Conservation (phyloP, 2,329 filamentous ascomycete species). For the Aphanocladium album region DNA sequence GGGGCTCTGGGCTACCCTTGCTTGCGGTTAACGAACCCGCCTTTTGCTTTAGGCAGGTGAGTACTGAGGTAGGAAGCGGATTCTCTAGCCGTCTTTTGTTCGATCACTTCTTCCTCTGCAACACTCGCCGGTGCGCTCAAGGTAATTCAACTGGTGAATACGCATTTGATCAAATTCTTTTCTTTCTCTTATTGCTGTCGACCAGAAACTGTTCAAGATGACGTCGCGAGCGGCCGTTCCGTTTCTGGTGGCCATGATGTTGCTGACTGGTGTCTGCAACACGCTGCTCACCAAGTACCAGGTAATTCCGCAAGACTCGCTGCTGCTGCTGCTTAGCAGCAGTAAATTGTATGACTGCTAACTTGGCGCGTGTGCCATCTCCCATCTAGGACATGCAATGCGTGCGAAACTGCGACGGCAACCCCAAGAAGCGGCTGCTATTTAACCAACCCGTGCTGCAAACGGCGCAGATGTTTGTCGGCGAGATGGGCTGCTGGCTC, state of each 20-base stretch:
- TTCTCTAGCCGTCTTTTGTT: background rate
- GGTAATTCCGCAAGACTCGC: constrained; percentile 44
- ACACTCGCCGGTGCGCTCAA: background rate
- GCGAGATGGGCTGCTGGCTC: constrained; percentile 93
- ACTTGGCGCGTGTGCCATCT: background rate
- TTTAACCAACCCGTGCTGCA: constrained; percentile 97
- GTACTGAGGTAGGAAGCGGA: background rate
- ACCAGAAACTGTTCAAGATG: constrained; percentile 46
- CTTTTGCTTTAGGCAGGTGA: too few species aligned
- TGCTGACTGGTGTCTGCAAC: constrained; percentile 93
- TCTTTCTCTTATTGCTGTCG: background rate
- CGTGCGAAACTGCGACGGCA: constrained; percentile 74
- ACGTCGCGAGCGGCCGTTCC: constrained; percentile 67
- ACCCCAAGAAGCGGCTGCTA: constrained; percentile 59
- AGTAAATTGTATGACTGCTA: background rate
- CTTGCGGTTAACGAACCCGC: background rate
- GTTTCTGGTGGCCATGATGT: constrained; percentile 91
- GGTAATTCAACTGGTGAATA: background rate
- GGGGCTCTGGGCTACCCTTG: constrained; percentile 3
- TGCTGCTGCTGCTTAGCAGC: too few species aligned
- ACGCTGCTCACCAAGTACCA: constrained; percentile 96
- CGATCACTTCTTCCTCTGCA: background rate
- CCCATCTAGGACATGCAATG: constrained; percentile 85
- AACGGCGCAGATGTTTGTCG: constrained; percentile 96
- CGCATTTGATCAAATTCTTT: too few species aligned